Evolutionary conservation across 116 monocot genomes (phyloP).

Genomic region (Iris pallida): DNA sequence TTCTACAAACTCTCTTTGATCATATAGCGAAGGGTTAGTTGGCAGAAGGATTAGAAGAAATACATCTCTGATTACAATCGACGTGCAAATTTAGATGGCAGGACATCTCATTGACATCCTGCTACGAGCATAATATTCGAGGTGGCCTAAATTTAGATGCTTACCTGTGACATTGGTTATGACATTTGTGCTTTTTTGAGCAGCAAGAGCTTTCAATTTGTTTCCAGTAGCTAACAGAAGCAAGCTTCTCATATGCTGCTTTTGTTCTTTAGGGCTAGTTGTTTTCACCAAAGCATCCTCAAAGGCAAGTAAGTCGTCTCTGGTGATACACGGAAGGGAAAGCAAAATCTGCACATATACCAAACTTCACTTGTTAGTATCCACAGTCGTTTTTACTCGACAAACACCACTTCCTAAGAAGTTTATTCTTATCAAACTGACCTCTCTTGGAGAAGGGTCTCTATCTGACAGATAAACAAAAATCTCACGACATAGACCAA

Average conservation of each 20-base stretch:
- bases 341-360: slow-evolving; percentile 52
- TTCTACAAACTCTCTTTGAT: no score
- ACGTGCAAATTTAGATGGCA: no score
- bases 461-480: slow-evolving; percentile 74
- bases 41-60: no score
- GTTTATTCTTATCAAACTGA: slow-evolving; percentile 18
- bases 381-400: neutral
- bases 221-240: slow-evolving; percentile 80
- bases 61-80: no score
- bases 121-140: neutral
- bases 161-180: slow-evolving; percentile 96
- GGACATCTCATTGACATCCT: neutral
- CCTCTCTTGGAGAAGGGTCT: slow-evolving; percentile 92
- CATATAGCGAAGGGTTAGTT: no score
- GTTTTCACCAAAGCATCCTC: slow-evolving; percentile 86
- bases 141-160: neutral
- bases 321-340: slow-evolving; percentile 62
- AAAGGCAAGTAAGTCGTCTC: slow-evolving; percentile 75
- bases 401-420: neutral
- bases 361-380: slow-evolving; percentile 14
- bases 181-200: slow-evolving; percentile 58
- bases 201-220: slow-evolving; percentile 74
- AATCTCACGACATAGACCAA: slow-evolving; percentile 92
- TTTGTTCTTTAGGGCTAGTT: slow-evolving; percentile 88
- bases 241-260: slow-evolving; percentile 74